Evolutionary conservation across 768 basidiomycete species (phyloP).

Genomic region (Lactarius psammicola): DNA sequence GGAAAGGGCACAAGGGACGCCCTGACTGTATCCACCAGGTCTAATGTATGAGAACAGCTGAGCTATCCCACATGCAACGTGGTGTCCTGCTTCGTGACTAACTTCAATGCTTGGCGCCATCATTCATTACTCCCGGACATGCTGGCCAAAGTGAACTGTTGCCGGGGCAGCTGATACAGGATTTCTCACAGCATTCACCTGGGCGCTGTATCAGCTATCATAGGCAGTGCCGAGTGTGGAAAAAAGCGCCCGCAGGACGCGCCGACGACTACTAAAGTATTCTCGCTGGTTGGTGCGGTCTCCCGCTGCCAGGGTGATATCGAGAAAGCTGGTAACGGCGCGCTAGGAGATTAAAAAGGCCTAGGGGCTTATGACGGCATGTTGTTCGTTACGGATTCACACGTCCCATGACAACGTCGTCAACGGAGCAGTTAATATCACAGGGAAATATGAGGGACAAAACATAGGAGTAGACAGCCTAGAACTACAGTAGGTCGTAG

Average conservation of each 20-base stretch:
- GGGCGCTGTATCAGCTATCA: background rate
- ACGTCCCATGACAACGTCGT: background rate
- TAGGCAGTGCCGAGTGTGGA: background rate
- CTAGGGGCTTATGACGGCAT: background rate
- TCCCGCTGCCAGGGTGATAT: background rate
- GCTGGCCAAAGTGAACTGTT: background rate
- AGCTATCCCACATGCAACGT: constrained; percentile 1
- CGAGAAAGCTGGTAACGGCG: background rate
- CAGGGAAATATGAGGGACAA: background rate
- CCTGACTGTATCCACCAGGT: background rate
- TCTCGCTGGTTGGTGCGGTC: background rate
- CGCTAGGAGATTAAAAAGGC: background rate
- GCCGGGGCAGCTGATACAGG: background rate
- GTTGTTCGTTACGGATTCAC: background rate
- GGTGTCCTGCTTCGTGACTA: background rate
- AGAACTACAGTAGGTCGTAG: too few species aligned
- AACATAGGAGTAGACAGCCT: background rate
- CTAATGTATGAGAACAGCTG: background rate
- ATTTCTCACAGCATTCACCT: background rate
- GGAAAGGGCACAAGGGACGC: background rate
- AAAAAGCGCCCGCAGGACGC: background rate
- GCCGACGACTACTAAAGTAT: background rate
- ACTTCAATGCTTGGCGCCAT: background rate
- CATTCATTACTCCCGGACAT: background rate
- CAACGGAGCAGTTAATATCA: background rate